These are phyloP conservation scores for Blastomyces gilchristii DNA, from an alignment of 2,329 filamentous ascomycete genomes.

Conservation along the genomic window DNA sequence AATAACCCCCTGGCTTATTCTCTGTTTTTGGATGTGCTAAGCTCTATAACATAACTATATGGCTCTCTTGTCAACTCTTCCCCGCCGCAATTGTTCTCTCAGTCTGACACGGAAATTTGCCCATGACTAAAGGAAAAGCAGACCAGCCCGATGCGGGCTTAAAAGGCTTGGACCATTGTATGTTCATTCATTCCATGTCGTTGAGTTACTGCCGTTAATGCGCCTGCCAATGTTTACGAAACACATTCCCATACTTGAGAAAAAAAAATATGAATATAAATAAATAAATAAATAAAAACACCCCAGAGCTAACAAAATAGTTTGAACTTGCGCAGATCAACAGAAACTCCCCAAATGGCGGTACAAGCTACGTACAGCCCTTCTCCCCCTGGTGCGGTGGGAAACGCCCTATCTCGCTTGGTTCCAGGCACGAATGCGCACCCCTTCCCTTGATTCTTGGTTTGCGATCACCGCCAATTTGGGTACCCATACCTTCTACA, in stretches of 20 bases:
- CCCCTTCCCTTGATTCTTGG: constrained; percentile 82
- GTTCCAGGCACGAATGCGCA: constrained; percentile 69
- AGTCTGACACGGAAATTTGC: constrained; percentile 9
- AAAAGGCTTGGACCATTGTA: constrained; percentile 67
- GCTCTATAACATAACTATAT: constrained; percentile 2
- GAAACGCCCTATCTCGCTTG: constrained; percentile 90
- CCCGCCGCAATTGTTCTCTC: constrained; percentile 12
- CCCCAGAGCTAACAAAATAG: not conserved
- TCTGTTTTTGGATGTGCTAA: not conserved
- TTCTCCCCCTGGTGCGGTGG: constrained; percentile 81
- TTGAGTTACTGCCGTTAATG: constrained; percentile 9
- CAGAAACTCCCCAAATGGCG: constrained; percentile 78
- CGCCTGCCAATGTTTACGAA: not conserved
- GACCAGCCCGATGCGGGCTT: constrained; percentile 54
- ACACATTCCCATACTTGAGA: not conserved
- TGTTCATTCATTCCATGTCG: constrained; percentile 12
- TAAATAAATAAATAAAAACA: not conserved
- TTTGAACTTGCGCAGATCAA: constrained; percentile 50
- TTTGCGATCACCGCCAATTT: constrained; percentile 95
- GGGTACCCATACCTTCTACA: constrained; percentile 97
- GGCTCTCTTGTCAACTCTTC: constrained; percentile 8
- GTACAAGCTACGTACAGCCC: constrained; percentile 66
- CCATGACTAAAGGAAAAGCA: constrained; percentile 32
- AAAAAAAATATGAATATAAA: too few species aligned
- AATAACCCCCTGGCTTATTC: not conserved